Evolutionary conservation across 192 early-diverging fungal genomes (phyloP).

Genomic region (Spizellomyces punctatus): DNA sequence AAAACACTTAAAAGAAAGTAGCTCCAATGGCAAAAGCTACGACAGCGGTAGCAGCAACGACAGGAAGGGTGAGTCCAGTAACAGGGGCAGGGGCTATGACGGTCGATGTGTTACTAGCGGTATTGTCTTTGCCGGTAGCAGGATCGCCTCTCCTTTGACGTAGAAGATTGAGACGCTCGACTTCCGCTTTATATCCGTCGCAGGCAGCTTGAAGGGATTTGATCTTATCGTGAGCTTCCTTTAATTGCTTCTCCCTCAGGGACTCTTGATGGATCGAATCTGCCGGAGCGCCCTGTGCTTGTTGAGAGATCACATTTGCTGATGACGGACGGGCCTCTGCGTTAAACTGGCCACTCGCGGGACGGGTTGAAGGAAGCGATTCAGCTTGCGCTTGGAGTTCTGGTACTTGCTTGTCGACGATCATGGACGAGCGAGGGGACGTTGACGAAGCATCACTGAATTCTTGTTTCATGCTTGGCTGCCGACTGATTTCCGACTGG

Average conservation of each 20-base stretch:
- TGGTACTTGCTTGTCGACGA: background rate
- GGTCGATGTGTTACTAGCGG: background rate
- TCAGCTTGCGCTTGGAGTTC: background rate
- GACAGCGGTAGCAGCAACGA: background rate
- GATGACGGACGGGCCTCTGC: background rate
- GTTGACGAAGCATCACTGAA: conserved; percentile 1
- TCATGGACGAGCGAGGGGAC: background rate
- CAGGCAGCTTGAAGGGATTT: conserved; percentile 48
- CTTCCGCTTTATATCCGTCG: conserved; percentile 59
- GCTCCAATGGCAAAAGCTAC: background rate
- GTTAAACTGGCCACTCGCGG: background rate
- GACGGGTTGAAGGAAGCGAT: background rate
- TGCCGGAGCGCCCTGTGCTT: background rate
- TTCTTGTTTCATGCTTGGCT: conserved; percentile 8
- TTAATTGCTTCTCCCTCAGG: conserved; percentile 20
- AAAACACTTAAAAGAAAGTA: background rate
- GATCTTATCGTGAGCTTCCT: conserved; percentile 42
- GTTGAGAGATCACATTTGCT: background rate
- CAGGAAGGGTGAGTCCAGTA: background rate
- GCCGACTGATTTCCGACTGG: conserved; percentile 2
- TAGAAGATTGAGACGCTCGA: conserved; percentile 51
- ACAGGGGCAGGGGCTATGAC: background rate
- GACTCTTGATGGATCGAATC: background rate
- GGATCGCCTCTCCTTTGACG: conserved; percentile 38
- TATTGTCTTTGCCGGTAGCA: background rate